Evolutionary conservation across 371 early-diverging fungal genomes (phyloP).

Genomic region (Smittium culicis): DNA sequence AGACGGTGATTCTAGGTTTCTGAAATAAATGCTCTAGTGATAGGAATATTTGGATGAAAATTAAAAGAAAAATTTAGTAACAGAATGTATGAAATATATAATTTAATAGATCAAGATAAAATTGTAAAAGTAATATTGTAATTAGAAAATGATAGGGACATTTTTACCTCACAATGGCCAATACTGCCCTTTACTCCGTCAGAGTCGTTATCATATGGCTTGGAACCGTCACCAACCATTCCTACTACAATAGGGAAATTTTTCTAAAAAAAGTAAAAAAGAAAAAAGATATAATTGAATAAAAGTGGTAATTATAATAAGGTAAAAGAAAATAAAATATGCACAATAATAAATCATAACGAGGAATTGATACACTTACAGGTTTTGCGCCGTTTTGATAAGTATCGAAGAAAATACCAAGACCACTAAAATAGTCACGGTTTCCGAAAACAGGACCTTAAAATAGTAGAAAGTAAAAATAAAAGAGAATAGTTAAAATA

Average conservation of each 20-base stretch:
- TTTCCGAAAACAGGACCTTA: conserved; percentile 79
- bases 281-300: background rate
- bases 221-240: conserved; percentile 83
- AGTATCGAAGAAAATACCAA: conserved; percentile 92
- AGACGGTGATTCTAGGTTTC: too few species aligned
- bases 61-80: too few species aligned
- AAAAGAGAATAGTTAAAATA: conserved; percentile 11
- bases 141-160: too few species aligned
- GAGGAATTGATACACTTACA: conserved; percentile 8
- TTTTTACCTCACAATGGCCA: conserved; percentile 52
- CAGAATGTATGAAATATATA: too few species aligned
- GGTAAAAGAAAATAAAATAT: background rate
- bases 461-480: background rate
- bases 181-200: conserved; percentile 60
- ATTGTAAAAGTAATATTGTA: conserved; percentile 11
- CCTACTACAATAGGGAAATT: conserved; percentile 79
- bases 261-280: conserved; percentile 11
- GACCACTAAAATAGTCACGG: conserved; percentile 71
- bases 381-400: conserved; percentile 72
- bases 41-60: too few species aligned
- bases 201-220: conserved; percentile 57
- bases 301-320: background rate
- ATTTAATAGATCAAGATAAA: background rate
- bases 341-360: background rate
- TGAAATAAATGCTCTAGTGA: too few species aligned